Percentiles rank a stretch among this genome's conserved stretches.
Evolutionary conservation across 228 moss, liverwort and hornwort species (phyloP).

Genomic region (Sphagnum fallax): DNA sequence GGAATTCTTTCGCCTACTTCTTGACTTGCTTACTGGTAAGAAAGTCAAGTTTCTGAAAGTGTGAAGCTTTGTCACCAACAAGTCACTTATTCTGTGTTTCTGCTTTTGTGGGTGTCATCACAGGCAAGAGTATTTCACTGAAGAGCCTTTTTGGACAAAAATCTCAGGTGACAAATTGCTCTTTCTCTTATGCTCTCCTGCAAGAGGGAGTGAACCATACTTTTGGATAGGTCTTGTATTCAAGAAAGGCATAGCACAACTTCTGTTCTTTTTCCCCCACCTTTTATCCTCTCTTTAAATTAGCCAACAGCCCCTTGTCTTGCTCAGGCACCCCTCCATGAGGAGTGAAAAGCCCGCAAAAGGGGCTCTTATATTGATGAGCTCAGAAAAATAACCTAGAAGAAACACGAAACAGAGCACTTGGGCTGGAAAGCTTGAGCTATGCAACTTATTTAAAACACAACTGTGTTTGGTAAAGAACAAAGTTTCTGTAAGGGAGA

Average conservation of each 20-base stretch:
- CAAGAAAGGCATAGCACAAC: not conserved
- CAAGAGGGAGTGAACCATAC: not conserved
- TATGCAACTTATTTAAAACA: not conserved
- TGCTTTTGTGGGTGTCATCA: not conserved
- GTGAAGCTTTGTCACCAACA: not conserved
- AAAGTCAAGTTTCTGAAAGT: not conserved
- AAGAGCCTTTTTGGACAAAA: slow-evolving; percentile 11
- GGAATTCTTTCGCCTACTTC: not conserved
- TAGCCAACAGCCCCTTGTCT: not conserved
- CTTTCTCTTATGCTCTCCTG: not conserved
- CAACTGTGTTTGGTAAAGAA: not conserved
- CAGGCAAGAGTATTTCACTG: slow-evolving; percentile 21
- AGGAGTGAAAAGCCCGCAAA: no score
- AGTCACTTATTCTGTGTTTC: not conserved
- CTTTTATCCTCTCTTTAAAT: not conserved
- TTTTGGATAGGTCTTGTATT: not conserved
- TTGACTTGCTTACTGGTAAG: not conserved
- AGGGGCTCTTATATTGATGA: no score
- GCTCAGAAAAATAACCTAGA: not conserved
- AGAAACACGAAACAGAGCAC: not conserved
- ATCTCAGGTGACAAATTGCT: slow-evolving; percentile 3
- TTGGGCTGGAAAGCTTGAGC: not conserved
- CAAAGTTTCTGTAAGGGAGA: not conserved
- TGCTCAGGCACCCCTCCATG: not conserved
- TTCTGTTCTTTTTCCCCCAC: not conserved